A percentile compares a stretch with the other conserved stretches of the same genome.
Conservation (phyloP, 225 moss, liverwort and hornwort genomes). For the Polytrichum formosum region DNA sequence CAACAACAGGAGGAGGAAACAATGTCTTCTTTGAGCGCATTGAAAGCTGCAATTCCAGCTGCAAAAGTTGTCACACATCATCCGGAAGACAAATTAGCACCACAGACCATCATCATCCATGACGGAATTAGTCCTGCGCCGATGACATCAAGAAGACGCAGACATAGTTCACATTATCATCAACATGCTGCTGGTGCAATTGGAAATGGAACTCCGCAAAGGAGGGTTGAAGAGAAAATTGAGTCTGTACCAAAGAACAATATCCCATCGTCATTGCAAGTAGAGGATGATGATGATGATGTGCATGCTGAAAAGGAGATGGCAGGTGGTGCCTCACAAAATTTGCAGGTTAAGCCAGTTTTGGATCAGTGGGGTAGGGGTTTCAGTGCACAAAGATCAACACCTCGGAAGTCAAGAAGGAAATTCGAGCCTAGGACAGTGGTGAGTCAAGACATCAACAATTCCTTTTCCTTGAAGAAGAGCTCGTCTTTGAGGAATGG, state of each 20-base stretch:
- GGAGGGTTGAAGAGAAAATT: background rate
- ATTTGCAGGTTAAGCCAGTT: background rate
- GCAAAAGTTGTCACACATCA: no score
- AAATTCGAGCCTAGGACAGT: constrained; percentile 47
- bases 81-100: no score
- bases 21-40: no score
- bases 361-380: constrained; percentile 27
- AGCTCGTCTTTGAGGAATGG: constrained; percentile 30
- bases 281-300: no score
- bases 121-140: no score
- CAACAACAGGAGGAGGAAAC: no score
- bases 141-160: constrained; percentile 21
- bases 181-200: constrained; percentile 4
- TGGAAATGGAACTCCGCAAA: background rate
- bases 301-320: no score
- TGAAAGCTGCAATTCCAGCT: no score
- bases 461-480: constrained; percentile 42
- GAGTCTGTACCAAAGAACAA: no score
- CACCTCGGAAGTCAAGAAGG: constrained; percentile 31
- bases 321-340: no score
- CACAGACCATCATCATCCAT: no score
- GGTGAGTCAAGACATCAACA: constrained; percentile 35
- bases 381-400: constrained; percentile 13
- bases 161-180: constrained; percentile 20
- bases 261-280: no score